These are phyloP conservation scores for Ochetophila trinervis DNA, from an alignment of 306 rosid genomes.

Conservation along the genomic window DNA sequence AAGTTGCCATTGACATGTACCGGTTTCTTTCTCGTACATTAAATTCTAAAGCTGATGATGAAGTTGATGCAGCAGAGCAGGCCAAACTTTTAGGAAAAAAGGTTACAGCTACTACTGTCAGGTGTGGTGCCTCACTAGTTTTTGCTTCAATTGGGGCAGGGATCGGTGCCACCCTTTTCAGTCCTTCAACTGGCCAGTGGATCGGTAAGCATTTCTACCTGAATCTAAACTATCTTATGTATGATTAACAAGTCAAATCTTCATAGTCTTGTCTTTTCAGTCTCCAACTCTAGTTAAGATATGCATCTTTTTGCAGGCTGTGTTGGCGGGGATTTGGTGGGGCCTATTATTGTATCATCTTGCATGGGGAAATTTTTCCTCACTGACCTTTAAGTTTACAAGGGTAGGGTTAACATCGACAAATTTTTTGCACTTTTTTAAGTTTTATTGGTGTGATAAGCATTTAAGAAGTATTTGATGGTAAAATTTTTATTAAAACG, in stretches of 20 bases:
- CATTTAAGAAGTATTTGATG: constrained; percentile 15
- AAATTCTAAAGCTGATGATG: constrained; percentile 37
- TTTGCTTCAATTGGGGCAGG: constrained; percentile 85
- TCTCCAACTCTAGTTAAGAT: background rate
- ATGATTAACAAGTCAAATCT: background rate
- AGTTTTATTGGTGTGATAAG: constrained; percentile 12
- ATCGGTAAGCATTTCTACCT: constrained; percentile 50
- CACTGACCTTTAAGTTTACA: constrained; percentile 34
- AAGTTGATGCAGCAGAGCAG: constrained; percentile 32
- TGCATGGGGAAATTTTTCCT: constrained; percentile 35
- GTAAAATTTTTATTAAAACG: background rate
- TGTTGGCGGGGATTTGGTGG: constrained; percentile 67
- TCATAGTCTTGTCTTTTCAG: background rate
- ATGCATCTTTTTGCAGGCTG: constrained; percentile 50
- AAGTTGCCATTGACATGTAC: constrained; percentile 61
- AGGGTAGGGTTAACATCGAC: constrained; percentile 19
- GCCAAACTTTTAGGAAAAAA: constrained; percentile 38
- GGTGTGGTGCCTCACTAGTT: constrained; percentile 61
- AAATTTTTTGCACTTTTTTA: constrained; percentile 20
- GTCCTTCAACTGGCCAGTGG: constrained; percentile 78
- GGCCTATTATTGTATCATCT: constrained; percentile 58
- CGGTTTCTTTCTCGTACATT: constrained; percentile 22
- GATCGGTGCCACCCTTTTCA: constrained; percentile 60
- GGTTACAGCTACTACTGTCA: constrained; percentile 46
- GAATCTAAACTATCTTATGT: background rate